Conservation (phyloP, 2,329 filamentous ascomycete species). For the Diplodia intermedia region DNA sequence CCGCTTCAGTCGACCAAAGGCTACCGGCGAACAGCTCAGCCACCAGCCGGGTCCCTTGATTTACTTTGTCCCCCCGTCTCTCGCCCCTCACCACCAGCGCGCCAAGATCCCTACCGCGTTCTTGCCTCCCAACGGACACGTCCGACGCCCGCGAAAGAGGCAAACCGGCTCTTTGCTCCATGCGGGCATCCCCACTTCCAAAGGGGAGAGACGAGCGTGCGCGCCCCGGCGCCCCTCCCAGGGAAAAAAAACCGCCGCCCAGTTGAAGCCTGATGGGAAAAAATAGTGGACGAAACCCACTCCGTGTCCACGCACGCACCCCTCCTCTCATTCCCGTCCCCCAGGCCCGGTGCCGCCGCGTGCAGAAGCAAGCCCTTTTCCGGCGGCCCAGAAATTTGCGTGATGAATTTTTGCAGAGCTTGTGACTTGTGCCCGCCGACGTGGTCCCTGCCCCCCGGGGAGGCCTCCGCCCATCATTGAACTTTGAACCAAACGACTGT, state of each 20-base stretch:
- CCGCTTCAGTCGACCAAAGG: not conserved
- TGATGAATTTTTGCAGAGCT: constrained; percentile 19
- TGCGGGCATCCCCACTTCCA: not conserved
- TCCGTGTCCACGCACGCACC: constrained; percentile 3
- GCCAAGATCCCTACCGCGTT: not conserved
- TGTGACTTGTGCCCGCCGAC: constrained; percentile 9
- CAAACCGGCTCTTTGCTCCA: constrained; percentile 14
- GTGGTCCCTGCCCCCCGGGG: not conserved
- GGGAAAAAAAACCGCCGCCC: not conserved
- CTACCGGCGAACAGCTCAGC: not conserved
- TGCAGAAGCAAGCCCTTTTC: not conserved
- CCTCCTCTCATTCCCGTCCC: not conserved
- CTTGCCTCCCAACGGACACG: not conserved
- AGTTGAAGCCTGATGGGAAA: not conserved
- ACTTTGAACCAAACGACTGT: too few relatives aligned
- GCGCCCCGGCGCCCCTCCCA: not conserved
- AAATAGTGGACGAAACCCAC: constrained; percentile 6
- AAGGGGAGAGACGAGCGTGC: not conserved
- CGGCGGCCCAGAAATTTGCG: not conserved
- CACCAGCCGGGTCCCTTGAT: not conserved
- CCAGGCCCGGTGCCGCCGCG: not conserved
- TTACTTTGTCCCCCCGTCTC: not conserved
- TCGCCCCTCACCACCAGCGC: not conserved
- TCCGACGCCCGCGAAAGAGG: constrained; percentile 5
- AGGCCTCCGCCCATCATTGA: not conserved